Evolutionary conservation across 129 eudicot species (phyloP), one percentile per base, ranked within the genome.

Genomic region (Tagetes patula): DNA sequence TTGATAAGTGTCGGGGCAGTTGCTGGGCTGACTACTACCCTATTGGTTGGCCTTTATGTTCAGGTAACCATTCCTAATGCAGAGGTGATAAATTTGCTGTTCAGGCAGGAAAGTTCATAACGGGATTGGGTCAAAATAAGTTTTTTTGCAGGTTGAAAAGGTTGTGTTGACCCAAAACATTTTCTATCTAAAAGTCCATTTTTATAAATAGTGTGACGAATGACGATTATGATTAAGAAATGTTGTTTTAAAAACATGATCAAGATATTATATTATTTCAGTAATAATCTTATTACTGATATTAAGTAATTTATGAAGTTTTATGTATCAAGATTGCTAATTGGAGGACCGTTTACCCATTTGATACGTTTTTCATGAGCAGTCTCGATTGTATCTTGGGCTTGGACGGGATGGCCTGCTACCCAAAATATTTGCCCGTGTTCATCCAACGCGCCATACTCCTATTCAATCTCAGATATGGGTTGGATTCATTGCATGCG

Each of bases 21-120:
- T 76, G 96, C 97, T 71, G 99, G 99, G 66, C 96, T 95, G 72
- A 90, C 99, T 7, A 95, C 99, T 6, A 88, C 97, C 69, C 94
- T 95, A 48, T 70, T 95, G 50, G 97, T 90, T 80, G 99, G 99
- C 64, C 95, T 95, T 39, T 95, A 95, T 59, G 99, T 95, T 80
- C 99, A 95, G 99, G 99, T 88, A 77, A 72, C 64, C 2, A 38
- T 9, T 1, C 58, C 43, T 73, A 37, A 49, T 55, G 1, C 76
- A 30, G 1, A 32, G 43, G 65, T 54, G 65, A 10, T 20, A 71
- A 50, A 38, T 20, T 61, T 40, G 53, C 49, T 1, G 60, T 32
- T 12, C 34, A 48, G 1, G 3, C 20, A 8, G 12, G 40, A 50
- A 6, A 4, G 2, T 27, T 50, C 1, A 50, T 50, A 50, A n/a